Percentiles rank a stretch among this genome's conserved stretches.
These are phyloP conservation scores for Podila minutissima DNA, from an alignment of 192 early-diverging fungal genomes.

Conservation along the genomic window DNA sequence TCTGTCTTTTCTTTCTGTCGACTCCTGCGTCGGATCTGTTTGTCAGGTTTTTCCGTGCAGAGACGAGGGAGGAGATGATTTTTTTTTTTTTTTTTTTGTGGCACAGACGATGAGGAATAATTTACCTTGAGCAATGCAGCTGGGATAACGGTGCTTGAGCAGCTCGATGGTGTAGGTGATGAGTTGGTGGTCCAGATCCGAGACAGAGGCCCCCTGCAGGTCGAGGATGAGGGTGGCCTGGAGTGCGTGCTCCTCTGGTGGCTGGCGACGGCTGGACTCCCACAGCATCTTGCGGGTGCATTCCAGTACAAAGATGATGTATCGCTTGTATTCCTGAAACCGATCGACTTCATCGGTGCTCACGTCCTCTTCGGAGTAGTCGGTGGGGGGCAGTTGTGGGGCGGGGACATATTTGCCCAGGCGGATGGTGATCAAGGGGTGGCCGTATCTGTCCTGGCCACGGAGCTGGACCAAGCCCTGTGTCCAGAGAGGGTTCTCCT, in stretches of 20 bases:
- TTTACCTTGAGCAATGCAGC: constrained; percentile 49
- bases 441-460: constrained; percentile 48
- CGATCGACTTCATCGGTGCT: constrained; percentile 17
- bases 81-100: too few relatives aligned
- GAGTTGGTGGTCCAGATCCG: constrained; percentile 47
- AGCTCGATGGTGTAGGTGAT: constrained; percentile 45
- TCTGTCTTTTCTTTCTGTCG: too few relatives aligned
- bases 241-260: constrained; percentile 38
- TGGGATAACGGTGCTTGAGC: constrained; percentile 48
- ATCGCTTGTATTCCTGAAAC: constrained; percentile 46
- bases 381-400: constrained; percentile 14
- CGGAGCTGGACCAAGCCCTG: constrained; percentile 28
- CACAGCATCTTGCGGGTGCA: constrained; percentile 48
- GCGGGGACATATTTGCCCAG: constrained; percentile 37
- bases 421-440: constrained; percentile 45
- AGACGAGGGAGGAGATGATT: neutral
- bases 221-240: constrained; percentile 46
- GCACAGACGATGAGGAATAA: too few relatives aligned
- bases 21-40: neutral
- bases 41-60: too few relatives aligned
- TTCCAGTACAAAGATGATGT: constrained; percentile 50
- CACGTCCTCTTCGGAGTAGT: neutral
- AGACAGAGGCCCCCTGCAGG: constrained; percentile 42
- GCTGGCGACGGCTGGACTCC: constrained; percentile 44
- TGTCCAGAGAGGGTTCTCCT: constrained; percentile 36